Base-by-base conservation (phyloP, 257 asterid genomes). In the Petunia axillaris region DNA sequence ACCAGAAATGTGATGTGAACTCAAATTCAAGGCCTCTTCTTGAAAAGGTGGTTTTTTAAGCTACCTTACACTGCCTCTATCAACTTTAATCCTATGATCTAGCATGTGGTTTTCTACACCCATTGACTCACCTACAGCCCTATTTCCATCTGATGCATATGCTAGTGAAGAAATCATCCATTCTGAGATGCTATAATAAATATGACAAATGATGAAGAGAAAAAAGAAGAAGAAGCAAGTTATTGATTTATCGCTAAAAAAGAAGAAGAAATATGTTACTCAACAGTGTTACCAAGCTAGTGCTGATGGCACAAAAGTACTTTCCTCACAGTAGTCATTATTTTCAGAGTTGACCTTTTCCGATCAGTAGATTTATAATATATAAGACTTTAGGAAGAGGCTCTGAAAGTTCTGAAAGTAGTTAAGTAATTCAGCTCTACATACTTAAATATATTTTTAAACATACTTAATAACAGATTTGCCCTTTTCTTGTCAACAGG, bases 401-500 rank as follows among this genome's bases (percentile, higher is more conserved):
- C 57, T 50, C 36, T 25, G 78, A 16, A 73, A 73, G 60, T 73
- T 52, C 62, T 73, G 62, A 40, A 48, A 48, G 62, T 35, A 5
- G 55, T 11, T 73, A 60, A 73, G 6, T 48, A 48, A 25, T 62
- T 60, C 66, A 60, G 39, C 66, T 25, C 3, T 8, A 60, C 14
- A 60, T 60, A 62, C 37, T 48, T 73, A 60, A 11, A 58, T 36
- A 36, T 35, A 16, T 43, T 7, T 43, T 67, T 67, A 67, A 4
- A 67, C 37, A 15, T 43, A 41, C 76, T 50, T 73, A 64, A 46
- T 64, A 55, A 64, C 50, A 79, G 9, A n/a, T 43, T 63, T 64
- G 3, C 15, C 35, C 44, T 75, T 80, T 83, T 73, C 66, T 41
- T 66, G 55, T 87, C 81, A 84, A 87, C 97, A 93, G 99, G 79